A percentile compares a stretch with the other conserved stretches of the same genome.
Conservation (phyloP, 805 yeast genomes). For the Starmerella bombi region DNA sequence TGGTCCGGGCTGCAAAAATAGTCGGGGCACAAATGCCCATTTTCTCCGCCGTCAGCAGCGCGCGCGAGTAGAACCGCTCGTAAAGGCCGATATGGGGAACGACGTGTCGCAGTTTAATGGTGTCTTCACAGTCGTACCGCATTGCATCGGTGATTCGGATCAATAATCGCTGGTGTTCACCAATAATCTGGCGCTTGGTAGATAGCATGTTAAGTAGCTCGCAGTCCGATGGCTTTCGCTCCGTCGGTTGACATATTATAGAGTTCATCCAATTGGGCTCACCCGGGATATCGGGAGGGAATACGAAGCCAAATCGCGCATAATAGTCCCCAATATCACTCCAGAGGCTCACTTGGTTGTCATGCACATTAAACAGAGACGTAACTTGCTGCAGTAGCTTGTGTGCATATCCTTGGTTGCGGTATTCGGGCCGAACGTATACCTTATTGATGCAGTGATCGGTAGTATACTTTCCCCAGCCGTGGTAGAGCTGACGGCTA, state of each 20-base stretch:
- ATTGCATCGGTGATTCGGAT: constrained; percentile 5
- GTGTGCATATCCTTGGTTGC: constrained; percentile 6
- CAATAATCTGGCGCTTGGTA: constrained; percentile 1
- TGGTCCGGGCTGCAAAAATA: constrained; percentile 13
- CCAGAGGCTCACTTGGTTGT: constrained; percentile 14
- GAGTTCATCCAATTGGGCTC: background rate
- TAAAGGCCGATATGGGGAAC: constrained; percentile 14
- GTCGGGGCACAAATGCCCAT: constrained; percentile 6
- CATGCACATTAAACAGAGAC: background rate
- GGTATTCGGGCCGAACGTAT: constrained; percentile 5
- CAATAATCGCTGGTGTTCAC: constrained; percentile 10
- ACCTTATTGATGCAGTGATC: constrained; percentile 14
- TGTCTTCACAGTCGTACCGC: constrained; percentile 6
- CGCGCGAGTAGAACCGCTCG: constrained; percentile 11
- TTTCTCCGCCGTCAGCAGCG: constrained; percentile 8
- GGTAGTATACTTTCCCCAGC: constrained; percentile 1
- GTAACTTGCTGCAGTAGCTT: constrained; percentile 5
- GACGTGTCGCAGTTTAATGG: constrained; percentile 1
- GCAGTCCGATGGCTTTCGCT: background rate
- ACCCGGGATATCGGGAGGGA: constrained; percentile 4
- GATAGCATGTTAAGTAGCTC: constrained; percentile 1
- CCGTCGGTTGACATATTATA: background rate
- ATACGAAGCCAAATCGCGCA: constrained; percentile 7
- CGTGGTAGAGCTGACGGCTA: constrained; percentile 12
- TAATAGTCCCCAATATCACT: constrained; percentile 17